These are phyloP conservation scores for Cavenderia fasciculata DNA, from an alignment of 78 protist species.

Conservation along the genomic window DNA sequence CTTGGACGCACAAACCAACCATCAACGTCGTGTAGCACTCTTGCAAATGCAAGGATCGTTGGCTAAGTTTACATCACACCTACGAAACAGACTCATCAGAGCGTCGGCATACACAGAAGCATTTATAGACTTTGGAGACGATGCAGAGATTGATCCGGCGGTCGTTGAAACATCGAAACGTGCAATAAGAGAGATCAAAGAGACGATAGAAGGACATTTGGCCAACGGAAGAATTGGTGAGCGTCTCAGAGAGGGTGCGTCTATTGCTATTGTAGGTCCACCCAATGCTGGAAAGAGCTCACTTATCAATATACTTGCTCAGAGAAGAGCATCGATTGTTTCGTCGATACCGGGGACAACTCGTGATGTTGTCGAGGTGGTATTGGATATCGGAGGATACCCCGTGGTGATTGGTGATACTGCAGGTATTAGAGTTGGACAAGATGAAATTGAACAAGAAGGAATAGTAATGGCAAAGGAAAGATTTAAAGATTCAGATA, in stretches of 20 bases:
- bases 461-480: constrained; percentile 84
- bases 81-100: constrained; percentile 24
- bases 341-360: constrained; percentile 94
- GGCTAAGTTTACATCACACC: not conserved
- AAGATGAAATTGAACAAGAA: constrained; percentile 83
- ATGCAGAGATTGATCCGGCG: constrained; percentile 84
- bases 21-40: constrained; percentile 88
- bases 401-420: constrained; percentile 92
- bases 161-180: constrained; percentile 40
- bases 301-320: constrained; percentile 88
- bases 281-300: constrained; percentile 92
- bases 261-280: constrained; percentile 86
- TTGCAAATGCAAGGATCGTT: constrained; percentile 79
- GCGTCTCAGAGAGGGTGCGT: constrained; percentile 77
- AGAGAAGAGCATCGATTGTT: constrained; percentile 92
- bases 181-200: not conserved
- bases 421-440: constrained; percentile 85
- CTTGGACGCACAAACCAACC: constrained; percentile 87
- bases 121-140: constrained; percentile 95
- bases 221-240: constrained; percentile 85
- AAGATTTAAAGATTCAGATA: constrained; percentile 23
- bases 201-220: constrained; percentile 62
- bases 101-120: constrained; percentile 92
- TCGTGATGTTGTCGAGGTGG: constrained; percentile 91
- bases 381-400: constrained; percentile 87